These are phyloP conservation scores for Trichosporon coremiiforme DNA, from an alignment of 1,284 basidiomycete genomes.

Conservation along the genomic window DNA sequence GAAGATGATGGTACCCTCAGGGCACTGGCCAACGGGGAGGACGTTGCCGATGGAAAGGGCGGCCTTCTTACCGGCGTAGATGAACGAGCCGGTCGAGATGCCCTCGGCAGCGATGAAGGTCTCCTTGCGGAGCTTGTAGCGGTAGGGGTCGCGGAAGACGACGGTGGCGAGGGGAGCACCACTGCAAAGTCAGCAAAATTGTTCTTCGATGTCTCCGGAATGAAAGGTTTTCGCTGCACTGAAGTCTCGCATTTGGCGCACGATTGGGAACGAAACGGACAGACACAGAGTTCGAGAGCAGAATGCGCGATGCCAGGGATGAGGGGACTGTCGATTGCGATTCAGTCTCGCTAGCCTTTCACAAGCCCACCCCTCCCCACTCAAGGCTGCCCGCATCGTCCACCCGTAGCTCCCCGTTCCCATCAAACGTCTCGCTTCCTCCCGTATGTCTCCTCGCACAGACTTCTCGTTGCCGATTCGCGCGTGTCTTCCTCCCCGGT, in stretches of 20 bases:
- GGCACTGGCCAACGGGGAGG: conserved; percentile 86
- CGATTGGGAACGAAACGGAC: too few species aligned
- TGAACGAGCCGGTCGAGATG: conserved; percentile 95
- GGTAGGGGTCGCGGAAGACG: conserved; percentile 99
- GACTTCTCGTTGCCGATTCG: background rate
- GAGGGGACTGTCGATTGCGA: too few species aligned
- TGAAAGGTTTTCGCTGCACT: background rate
- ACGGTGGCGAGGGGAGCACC: conserved; percentile 98
- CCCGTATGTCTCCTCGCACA: background rate
- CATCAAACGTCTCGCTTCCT: too few species aligned
- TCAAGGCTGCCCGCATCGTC: too few species aligned
- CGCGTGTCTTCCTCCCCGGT: background rate
- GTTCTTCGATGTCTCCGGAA: background rate
- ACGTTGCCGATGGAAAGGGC: conserved; percentile 93
- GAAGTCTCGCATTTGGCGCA: too few species aligned
- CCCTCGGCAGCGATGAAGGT: conserved; percentile 99
- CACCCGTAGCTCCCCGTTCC: too few species aligned
- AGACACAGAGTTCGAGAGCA: too few species aligned
- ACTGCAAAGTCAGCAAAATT: conserved; percentile 58
- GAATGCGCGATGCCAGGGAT: too few species aligned
- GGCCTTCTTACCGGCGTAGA: conserved; percentile 99
- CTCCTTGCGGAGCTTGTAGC: conserved; percentile 97
- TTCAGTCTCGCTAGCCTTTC: too few species aligned
- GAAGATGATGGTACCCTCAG: conserved; percentile 99
- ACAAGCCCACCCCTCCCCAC: too few species aligned